Evolutionary conservation across 1,284 basidiomycete species (phyloP), one percentile per base, ranked within the genome.

Genomic region (Anthracocystis panici-leucophaei): DNA sequence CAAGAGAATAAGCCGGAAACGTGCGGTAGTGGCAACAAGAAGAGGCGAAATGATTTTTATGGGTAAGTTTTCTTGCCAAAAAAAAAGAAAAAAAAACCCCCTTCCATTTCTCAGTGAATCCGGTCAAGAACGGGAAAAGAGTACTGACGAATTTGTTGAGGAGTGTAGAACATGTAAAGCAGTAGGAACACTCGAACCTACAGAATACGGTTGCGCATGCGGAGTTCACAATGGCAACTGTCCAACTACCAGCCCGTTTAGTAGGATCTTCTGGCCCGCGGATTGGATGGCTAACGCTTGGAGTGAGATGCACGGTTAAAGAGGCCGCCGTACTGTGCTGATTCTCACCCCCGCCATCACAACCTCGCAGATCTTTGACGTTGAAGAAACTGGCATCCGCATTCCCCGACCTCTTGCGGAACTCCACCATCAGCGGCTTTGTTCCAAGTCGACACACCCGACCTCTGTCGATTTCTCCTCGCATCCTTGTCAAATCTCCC

Each of bases 141-240:
- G n/a, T n/a, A 53, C 35, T 25, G 50, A 51, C 16, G 25, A 42
- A 18, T 18, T 20, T 33, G 9, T 38, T 41, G 3, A 10, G 27
- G 5, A 18, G 25, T 20, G 31, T 16, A 29, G 6, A 9, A 25
- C 14, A 10, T 75, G 72, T 27, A 75, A 75, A 46, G 52, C 57
- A 23, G 59, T 69, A 1, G 72, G 72, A 5, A 60, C 42, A 1
- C 56, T 75, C 6, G 25, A 25, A 12, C 23, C 42, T 4, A 40
- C 44, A 10, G 72, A 75, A 54, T 75, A 69, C 66, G 72, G 62
- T 7, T 75, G 72, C 42, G 46, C 33, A 4, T 75, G 72, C 60
- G 72, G 72, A 3, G 72, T 75, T 10, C 72, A 75, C 45, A 20
- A 21, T 0, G 63, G 38, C 6, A 27, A 65, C 9, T 75, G 72